Base-by-base conservation (phyloP, 2,329 filamentous ascomycete species). In the Penicillium sp. region DNA sequence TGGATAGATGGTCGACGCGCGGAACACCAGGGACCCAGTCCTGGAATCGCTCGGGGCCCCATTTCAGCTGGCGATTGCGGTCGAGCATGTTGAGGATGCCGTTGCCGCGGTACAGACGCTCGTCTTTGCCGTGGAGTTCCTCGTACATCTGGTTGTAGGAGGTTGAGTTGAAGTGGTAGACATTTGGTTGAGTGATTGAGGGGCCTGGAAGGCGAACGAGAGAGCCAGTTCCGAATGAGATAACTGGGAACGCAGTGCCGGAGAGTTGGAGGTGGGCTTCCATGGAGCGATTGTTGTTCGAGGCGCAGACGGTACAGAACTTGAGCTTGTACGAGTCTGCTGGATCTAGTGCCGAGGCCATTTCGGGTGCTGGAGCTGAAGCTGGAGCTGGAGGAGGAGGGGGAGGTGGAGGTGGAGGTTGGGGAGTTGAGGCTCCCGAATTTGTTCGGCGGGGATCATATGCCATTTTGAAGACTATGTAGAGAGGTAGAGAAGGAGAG, bases 211-310 rank as follows among this genome's bases (percentile, higher is more conserved):
- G 82, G 24, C 94, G 91, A 64, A 99, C 94, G 16, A 96, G 86
- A 16, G 92, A 96, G 52, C 94, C 94, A 0, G 94, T 99, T 58
- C 94, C 94, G 72, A 97, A 99, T 16, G 93, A 97, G 65, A 97
- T 95, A 64, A 96, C 93, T n/a, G 94, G 94, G 69, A 94, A 97
- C 46, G 87, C 79, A 45, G 92, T 94, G 56, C 89, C 84, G 4
- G 94, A 91, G 32, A 99, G 87, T 59, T 91, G 90, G 27, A 97
- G 85, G 75, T 99, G 94, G n/a, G 93, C 93, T 82, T 97, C 94
- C 94, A 99, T 97, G n/a, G 91, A 96, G 86, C 94, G 87, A 71
- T 99, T 99, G 75, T 99, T 92, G 68, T 99, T 99, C 68, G 92
- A 96, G 7, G 94, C 94, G 76, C 94, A 99, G n/a, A 99, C 93